These are phyloP conservation scores for Prillingera fragicola DNA, from an alignment of 1,284 basidiomycete species.

Conservation along the genomic window DNA sequence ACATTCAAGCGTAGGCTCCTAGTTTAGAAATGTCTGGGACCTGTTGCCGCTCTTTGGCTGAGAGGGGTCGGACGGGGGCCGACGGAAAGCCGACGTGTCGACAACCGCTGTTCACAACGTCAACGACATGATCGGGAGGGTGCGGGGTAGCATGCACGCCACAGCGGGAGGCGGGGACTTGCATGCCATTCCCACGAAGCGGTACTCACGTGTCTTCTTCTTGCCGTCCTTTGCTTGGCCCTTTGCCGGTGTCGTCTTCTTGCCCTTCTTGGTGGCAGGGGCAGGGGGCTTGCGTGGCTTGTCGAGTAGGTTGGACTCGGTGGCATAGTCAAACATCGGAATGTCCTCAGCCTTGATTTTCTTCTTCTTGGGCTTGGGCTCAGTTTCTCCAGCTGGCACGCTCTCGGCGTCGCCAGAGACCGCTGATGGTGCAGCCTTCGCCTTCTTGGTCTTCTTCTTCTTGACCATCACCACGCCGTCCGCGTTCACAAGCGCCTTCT, in stretches of 20 bases:
- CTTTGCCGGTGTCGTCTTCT: constrained; percentile 1
- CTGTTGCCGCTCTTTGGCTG: constrained; percentile 44
- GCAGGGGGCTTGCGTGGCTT: constrained; percentile 21
- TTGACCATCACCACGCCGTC: constrained; percentile 37
- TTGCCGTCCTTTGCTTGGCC: constrained; percentile 18
- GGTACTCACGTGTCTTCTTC: constrained; percentile 38
- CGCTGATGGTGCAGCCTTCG: constrained; percentile 6
- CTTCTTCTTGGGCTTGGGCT: constrained; percentile 21
- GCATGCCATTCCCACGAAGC: too few species aligned
- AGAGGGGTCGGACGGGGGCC: constrained; percentile 39
- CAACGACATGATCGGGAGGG: constrained; percentile 7
- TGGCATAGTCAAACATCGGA: constrained; percentile 67
- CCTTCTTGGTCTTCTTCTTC: constrained; percentile 26
- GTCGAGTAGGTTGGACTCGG: constrained; percentile 72
- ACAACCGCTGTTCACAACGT: constrained; percentile 34
- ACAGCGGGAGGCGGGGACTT: too few species aligned
- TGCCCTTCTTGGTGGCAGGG: constrained; percentile 1
- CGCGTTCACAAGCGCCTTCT: constrained; percentile 10
- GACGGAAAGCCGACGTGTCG: constrained; percentile 39
- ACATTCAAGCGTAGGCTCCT: too few species aligned
- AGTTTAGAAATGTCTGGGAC: constrained; percentile 36
- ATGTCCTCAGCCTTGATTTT: constrained; percentile 36
- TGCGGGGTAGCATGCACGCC: neutral
- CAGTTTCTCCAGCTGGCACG: neutral
- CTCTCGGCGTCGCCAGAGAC: neutral